Evolutionary conservation across 768 basidiomycete genomes (phyloP), one percentile per base, ranked within the genome.

Genomic region (Lactarius quietus): DNA sequence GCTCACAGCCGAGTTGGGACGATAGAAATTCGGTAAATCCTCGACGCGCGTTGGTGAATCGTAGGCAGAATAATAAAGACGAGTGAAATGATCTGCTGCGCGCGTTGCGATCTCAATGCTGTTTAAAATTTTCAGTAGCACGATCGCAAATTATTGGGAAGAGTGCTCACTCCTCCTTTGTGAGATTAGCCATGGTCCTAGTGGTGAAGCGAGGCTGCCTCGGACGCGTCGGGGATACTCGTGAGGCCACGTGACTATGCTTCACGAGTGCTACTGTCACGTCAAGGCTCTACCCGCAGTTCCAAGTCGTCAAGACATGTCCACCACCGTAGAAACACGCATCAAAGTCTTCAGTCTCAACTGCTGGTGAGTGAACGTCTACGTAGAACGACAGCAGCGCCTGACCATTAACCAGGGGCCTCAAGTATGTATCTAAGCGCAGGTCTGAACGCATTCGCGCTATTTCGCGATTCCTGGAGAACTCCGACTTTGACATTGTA

Each of bases 101-200:
- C 90, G 81, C 23, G 89, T 90, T 45, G 90, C 89, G 68, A 93
- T 90, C 76, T 92, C 90, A 74, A 93, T 88, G 71, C 92, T 94
- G 74, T 33, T n/a, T 20, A 29, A 51, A 20, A 28, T 55, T 33
- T 38, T 59, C 43, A 55, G 38, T 31, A 36, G 6, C 6, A 18
- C 14, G 38, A 17, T 18, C 12, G 12, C 12, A 31, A 45, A 17
- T 14, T 18, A n/a, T n/a, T n/a, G 23, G 15, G 10, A 18, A 29
- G 6, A 28, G 20, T 9, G 66, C 75, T 33, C 59, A 78, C 77
- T 78, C 77, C 41, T 76, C 75, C 61, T 71, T 72, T 7, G 77
- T 77, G 55, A 78, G 71, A 15, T 72, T 73, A 38, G 72, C 65
- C 75, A 76, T 77, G 52, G 33, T 23, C 23, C 15, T 29, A 29